Evolutionary conservation across 2,329 filamentous ascomycete genomes (phyloP).

Genomic region (Phaeosphaeriaceae sp.): DNA sequence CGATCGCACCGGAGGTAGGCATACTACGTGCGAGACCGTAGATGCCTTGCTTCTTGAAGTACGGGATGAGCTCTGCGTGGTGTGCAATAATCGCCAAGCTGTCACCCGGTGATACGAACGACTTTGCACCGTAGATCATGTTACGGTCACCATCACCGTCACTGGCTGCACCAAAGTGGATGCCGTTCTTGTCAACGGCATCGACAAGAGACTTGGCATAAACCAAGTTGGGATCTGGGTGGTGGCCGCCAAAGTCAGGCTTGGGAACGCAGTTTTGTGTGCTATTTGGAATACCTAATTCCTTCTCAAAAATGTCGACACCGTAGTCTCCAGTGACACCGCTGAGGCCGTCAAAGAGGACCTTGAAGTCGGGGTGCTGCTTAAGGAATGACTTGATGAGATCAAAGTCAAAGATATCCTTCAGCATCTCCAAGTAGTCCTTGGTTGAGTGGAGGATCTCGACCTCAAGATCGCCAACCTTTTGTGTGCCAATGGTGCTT

Average conservation of each 20-base stretch:
- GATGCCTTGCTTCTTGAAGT: conserved; percentile 97
- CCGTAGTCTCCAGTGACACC: conserved; percentile 97
- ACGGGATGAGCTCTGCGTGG: conserved; percentile 93
- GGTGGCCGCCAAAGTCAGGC: conserved; percentile 95
- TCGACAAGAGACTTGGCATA: conserved; percentile 96
- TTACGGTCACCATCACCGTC: conserved; percentile 98
- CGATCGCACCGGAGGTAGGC: conserved; percentile 94
- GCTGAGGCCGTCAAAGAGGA: conserved; percentile 92
- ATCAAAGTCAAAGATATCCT: conserved; percentile 98
- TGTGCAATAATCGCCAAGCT: conserved; percentile 98
- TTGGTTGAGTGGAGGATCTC: conserved; percentile 92
- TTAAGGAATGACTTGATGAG: conserved; percentile 94
- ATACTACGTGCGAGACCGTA: conserved; percentile 95
- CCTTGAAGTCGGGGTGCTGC: conserved; percentile 88
- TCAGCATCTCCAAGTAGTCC: conserved; percentile 94
- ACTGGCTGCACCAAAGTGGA: conserved; percentile 95
- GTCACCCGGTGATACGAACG: conserved; percentile 96
- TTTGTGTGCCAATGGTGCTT: conserved; percentile 78
- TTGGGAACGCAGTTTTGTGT: conserved; percentile 92
- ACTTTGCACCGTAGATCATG: conserved; percentile 99
- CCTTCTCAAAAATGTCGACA: conserved; percentile 90
- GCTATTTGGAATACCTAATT: conserved; percentile 81
- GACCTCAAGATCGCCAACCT: conserved; percentile 85
- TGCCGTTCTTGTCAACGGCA: conserved; percentile 85
- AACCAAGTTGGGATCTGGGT: conserved; percentile 96